A percentile compares a stretch with the other conserved stretches of the same genome.
phyloP scores from a whole-genome alignment of 208 protist genomes.

The Tritrichomonas musculus region DNA sequence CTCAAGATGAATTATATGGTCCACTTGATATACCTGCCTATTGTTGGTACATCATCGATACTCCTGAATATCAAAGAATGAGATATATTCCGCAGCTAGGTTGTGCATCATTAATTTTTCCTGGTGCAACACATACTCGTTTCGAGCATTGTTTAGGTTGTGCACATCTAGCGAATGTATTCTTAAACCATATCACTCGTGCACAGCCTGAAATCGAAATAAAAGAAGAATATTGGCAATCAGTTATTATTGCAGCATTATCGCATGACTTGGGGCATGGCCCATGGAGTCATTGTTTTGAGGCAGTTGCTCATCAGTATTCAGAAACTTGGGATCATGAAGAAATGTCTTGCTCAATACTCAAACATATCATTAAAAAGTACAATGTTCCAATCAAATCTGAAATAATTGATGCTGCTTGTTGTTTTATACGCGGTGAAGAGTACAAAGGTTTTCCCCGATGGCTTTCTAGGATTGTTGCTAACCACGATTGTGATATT shows the following conservation, averaged over 20 bases:
- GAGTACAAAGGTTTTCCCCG: not conserved
- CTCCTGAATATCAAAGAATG: conserved; percentile 48
- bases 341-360: not conserved
- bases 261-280: conserved; percentile 51
- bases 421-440: not conserved
- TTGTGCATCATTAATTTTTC: conserved; percentile 39
- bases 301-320: conserved; percentile 14
- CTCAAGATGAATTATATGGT: conserved; percentile 17
- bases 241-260: conserved; percentile 44
- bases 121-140: conserved; percentile 46
- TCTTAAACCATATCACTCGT: not conserved
- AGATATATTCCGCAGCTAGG: conserved; percentile 45
- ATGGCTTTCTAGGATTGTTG: not conserved
- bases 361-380: not conserved
- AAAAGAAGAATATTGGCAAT: not conserved
- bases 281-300: conserved; percentile 49
- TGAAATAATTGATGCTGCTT: not conserved
- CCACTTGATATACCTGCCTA: not conserved
- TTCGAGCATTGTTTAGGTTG: conserved; percentile 53
- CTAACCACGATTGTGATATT: not conserved
- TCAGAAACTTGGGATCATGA: conserved; percentile 18
- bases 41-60: conserved; percentile 44
- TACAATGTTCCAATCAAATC: not conserved
- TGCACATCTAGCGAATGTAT: conserved; percentile 38
- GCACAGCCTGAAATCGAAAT: conserved; percentile 36